Base-by-base conservation (phyloP, 2,329 filamentous ascomycete genomes). In the Colletotrichum somersetense region DNA sequence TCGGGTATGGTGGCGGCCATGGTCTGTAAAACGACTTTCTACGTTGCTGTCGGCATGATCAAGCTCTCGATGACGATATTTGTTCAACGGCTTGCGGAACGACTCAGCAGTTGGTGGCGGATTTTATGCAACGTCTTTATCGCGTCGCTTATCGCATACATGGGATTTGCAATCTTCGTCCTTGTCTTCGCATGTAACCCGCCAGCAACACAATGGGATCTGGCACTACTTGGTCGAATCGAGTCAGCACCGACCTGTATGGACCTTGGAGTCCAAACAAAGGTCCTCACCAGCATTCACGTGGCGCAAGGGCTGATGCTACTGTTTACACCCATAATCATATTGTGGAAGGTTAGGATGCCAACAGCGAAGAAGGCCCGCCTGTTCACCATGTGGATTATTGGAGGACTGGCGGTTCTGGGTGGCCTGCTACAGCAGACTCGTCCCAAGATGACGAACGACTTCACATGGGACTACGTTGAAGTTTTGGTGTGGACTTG, bases 11-110 rank as follows among this genome's bases (percentile, higher is more conserved):
- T 76, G 40, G 75, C 74, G 12, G 68, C 71, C 8, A 69, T 76
- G 26, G 71, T 74, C 65, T 40, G 62, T 48, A 75, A 76, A 53
- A 67, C 76, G 26, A 62, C 80, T 14, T 80, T 79, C 71, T 80
- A 76, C 61, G 63, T 77, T 30, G 75, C 76, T 5, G 75, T 81
- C 6, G 80, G 80, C n/a, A 73, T 82, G 38, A 78, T 81, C 67
- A 82, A 82, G 66, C 76, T 81, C 26, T 81, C 79, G 5, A 81
- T 82, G n/a, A 76, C 77, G 11, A 74, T 80, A 35, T 82, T 82
- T 73, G 80, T 81, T 56, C 76, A 78, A n/a, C 77, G 81, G 8
- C 75, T 82, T 5, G 80, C 80, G 10, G 75, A 78, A n/a, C 73
- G 78, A 10, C 76, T 77, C 12, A 78, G 77, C 2, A 46, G 42